Conservation (phyloP, 306 rosid species). For the Glycyrrhiza uralensis region DNA sequence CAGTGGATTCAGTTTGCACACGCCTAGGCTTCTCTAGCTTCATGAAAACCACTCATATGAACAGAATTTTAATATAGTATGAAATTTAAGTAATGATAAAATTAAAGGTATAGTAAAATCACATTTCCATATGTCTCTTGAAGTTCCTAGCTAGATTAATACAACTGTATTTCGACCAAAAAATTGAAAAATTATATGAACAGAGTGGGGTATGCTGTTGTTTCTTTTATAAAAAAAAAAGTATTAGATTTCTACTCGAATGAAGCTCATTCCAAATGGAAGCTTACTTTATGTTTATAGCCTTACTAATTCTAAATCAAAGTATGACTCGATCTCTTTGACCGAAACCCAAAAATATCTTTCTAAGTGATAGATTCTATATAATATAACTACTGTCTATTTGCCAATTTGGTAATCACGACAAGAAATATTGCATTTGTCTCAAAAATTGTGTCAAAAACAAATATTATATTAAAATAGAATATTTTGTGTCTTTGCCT, state of each 20-base stretch:
- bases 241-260: neutral
- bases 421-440: no score
- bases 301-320: neutral
- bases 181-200: neutral
- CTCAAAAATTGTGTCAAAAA: no score
- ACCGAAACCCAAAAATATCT: neutral
- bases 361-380: no score
- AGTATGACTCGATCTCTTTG: neutral
- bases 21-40: neutral
- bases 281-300: neutral
- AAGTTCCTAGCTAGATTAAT: neutral
- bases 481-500: no score
- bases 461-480: no score
- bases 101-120: neutral
- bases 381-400: no score
- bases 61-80: neutral
- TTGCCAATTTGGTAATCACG: no score
- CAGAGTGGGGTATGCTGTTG: neutral
- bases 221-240: neutral
- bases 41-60: neutral
- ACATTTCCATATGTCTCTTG: neutral
- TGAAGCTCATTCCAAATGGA: neutral
- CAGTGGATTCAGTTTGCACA: conserved; percentile 56
- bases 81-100: neutral
- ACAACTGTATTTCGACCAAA: neutral